These are phyloP conservation scores for Hevea brasiliensis DNA, from an alignment of 345 rosid species.

Conservation along the genomic window DNA sequence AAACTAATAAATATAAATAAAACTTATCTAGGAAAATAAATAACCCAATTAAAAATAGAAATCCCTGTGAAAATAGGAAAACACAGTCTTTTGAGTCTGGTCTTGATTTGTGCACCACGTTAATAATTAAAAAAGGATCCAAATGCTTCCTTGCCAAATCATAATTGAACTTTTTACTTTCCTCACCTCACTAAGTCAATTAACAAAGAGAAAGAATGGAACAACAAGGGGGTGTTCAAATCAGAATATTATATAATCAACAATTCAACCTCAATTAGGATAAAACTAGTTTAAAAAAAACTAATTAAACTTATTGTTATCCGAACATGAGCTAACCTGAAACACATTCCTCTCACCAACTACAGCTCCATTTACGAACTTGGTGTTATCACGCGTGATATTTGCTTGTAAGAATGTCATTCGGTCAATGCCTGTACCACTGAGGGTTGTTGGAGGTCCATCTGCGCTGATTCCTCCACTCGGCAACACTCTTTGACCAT, in stretches of 20 bases:
- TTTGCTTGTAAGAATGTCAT: conserved; percentile 92
- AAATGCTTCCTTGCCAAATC: neutral
- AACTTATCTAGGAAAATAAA: too few species aligned
- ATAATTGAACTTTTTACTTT: neutral
- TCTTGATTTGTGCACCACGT: too few species aligned
- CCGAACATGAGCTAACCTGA: conserved; percentile 59
- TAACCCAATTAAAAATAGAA: too few species aligned
- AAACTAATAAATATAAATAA: too few species aligned
- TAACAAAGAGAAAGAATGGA: neutral
- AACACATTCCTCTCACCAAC: conserved; percentile 97
- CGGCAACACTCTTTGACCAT: conserved; percentile 91
- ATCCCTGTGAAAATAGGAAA: too few species aligned
- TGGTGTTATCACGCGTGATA: conserved; percentile 97
- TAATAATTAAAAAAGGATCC: neutral
- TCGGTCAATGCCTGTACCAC: conserved; percentile 92
- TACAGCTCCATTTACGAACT: conserved; percentile 87
- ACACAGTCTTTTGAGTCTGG: too few species aligned
- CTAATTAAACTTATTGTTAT: neutral
- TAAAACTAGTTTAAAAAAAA: neutral
- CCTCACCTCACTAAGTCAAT: neutral
- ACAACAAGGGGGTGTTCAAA: neutral
- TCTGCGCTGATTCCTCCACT: conserved; percentile 98
- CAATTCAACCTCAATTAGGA: neutral
- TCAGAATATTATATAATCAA: neutral
- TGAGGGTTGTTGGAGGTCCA: conserved; percentile 98